Conservation (phyloP, 2,329 filamentous ascomycete species). For the Exutisphaerella laricina region DNA sequence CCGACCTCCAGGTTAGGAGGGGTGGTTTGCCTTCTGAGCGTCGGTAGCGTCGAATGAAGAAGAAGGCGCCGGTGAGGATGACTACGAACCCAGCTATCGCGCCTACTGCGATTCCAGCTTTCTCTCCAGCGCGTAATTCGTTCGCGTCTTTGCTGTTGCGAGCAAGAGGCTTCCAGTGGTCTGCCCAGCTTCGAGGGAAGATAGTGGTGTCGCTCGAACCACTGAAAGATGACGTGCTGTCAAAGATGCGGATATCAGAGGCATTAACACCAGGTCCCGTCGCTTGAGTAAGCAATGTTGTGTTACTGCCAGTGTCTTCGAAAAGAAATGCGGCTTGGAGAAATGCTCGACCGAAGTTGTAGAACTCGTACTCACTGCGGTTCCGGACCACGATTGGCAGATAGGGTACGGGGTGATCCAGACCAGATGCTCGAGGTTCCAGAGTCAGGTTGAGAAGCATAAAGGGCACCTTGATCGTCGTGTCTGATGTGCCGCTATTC, state of each 20-base stretch:
- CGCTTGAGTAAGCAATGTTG: constrained; percentile 39
- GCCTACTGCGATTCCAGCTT: neutral
- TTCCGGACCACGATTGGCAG: neutral
- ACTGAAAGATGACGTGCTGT: neutral
- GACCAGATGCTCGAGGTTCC: constrained; percentile 15
- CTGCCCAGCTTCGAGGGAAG: neutral
- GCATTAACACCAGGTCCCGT: constrained; percentile 32
- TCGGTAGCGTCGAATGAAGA: neutral
- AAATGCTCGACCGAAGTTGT: constrained; percentile 42
- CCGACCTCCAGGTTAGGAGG: neutral
- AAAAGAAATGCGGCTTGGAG: constrained; percentile 45
- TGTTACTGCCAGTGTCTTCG: constrained; percentile 34
- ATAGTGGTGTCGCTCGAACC: neutral
- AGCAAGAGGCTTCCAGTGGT: neutral
- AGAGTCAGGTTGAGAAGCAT: constrained; percentile 35
- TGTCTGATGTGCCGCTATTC: constrained; percentile 24
- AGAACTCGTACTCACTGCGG: constrained; percentile 10
- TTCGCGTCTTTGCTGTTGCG: neutral
- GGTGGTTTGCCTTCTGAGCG: neutral
- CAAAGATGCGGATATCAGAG: neutral
- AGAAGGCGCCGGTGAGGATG: neutral
- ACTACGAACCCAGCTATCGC: neutral
- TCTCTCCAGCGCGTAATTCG: neutral
- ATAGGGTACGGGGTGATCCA: neutral
- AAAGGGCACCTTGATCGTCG: constrained; percentile 41